A percentile compares a stretch with the other conserved stretches of the same genome.
phyloP scores from a whole-genome alignment of 2,329 filamentous ascomycete species.

The Talaromyces piceae region DNA sequence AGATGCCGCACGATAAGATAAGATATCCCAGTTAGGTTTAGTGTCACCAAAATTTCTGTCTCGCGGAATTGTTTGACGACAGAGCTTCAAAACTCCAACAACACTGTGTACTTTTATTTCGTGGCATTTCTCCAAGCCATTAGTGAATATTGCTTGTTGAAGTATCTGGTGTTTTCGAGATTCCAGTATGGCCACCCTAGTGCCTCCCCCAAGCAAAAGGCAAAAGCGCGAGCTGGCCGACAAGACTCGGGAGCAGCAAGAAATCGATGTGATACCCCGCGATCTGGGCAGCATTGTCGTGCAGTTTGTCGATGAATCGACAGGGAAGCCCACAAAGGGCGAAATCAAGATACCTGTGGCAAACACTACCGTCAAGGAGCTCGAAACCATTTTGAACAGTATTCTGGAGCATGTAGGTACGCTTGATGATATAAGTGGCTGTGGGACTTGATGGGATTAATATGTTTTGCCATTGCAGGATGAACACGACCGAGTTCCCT shows the following conservation, averaged over 20 bases:
- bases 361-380: constrained; percentile 80
- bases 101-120: not conserved
- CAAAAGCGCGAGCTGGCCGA: constrained; percentile 71
- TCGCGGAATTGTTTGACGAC: not conserved
- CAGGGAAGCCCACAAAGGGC: constrained; percentile 59
- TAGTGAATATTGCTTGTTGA: not conserved
- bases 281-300: constrained; percentile 72
- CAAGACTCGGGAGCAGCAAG: constrained; percentile 65
- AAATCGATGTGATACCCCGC: constrained; percentile 59
- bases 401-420: constrained; percentile 63
- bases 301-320: constrained; percentile 78
- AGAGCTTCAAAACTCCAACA: not conserved
- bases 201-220: constrained; percentile 81
- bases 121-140: not conserved
- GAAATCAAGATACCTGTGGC: constrained; percentile 70
- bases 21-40: constrained; percentile 4
- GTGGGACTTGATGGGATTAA: not conserved
- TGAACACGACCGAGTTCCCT: constrained; percentile 55
- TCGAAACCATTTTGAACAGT: constrained; percentile 79
- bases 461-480: constrained; percentile 34
- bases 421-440: not conserved
- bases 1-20: constrained; percentile 9
- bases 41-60: constrained; percentile 10
- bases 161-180: not conserved
- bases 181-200: constrained; percentile 63